Evolutionary conservation across 2,329 filamentous ascomycete species (phyloP), one percentile per base, ranked within the genome.

Genomic region (Xylariomycetidae sp.): DNA sequence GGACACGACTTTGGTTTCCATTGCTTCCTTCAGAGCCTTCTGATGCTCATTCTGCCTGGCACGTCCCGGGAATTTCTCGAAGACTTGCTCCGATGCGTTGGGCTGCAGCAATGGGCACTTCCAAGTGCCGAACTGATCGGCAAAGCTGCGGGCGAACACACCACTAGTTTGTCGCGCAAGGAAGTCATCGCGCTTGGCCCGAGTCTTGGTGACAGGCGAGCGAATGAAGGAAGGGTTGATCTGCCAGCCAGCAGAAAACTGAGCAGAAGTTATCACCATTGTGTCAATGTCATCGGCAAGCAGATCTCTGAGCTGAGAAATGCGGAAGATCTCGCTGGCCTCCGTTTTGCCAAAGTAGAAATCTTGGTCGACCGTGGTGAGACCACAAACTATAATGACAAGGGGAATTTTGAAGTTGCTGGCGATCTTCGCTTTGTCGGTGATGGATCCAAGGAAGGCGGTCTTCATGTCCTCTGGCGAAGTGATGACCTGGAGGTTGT

Each of bases 241-340:
- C 14, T 51, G 46, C 54, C 54, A 58, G 4, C 54, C 53, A 13
- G 49, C 45, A 16, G 54, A 58, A 18, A 54, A 57, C 22, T 52
- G 28, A 11, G 50, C 42, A 4, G 54, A 48, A 1, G 53, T 56
- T 4, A 57, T 34, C 3, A 57, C 17, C 2, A 36, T 44, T 4
- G 32, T 44, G 2, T 48, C 36, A 13, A 46, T 14, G 27, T 41
- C 30, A 4, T 40, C 19, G 6, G 37, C 46, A 31, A 54, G 39
- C 5, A 33, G 33, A 3, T 29, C 10, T 6, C n/a, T n/a, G n/a
- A n/a, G n/a, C n/a, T n/a, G n/a, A n/a, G n/a, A n/a, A n/a, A n/a
- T n/a, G n/a, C n/a, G n/a, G n/a, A n/a, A n/a, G n/a, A n/a, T n/a
- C n/a, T n/a, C n/a, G n/a, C n/a, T n/a, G n/a, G n/a, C n/a, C n/a